Conservation (phyloP, 495 filamentous ascomycete genomes). For the Xylaria cubensis region DNA sequence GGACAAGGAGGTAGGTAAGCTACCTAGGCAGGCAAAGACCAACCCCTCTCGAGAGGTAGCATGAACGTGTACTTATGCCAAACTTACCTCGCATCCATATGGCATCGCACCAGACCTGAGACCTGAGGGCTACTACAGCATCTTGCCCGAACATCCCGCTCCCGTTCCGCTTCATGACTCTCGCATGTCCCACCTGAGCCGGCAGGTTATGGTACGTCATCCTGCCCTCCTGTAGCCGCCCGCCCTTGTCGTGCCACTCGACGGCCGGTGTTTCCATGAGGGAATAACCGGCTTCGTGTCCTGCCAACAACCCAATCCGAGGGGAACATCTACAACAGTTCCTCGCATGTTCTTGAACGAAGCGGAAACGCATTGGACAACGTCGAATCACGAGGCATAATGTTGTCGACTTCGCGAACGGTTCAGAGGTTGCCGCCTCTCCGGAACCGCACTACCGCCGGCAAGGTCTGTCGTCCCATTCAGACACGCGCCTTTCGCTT, state of each 20-base stretch:
- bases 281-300: background rate
- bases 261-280: background rate
- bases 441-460: slow-evolving; percentile 30
- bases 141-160: background rate
- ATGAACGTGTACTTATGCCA: background rate
- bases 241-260: background rate
- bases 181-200: background rate
- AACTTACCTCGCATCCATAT: background rate
- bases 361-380: background rate
- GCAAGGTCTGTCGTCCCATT: slow-evolving; percentile 34
- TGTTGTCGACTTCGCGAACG: slow-evolving; percentile 42
- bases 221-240: background rate
- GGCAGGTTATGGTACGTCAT: slow-evolving; percentile 17
- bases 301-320: background rate
- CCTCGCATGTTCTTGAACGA: background rate
- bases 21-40: background rate
- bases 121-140: background rate
- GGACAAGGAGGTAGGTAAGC: background rate
- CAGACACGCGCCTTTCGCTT: slow-evolving; percentile 56
- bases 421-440: slow-evolving; percentile 43
- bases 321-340: background rate
- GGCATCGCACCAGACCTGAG: background rate
- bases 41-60: slow-evolving; percentile 2
- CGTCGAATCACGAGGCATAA: slow-evolving; percentile 36
- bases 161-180: background rate